Evolutionary conservation across 2,329 filamentous ascomycete species (phyloP).

Genomic region (Fusarium sp.): DNA sequence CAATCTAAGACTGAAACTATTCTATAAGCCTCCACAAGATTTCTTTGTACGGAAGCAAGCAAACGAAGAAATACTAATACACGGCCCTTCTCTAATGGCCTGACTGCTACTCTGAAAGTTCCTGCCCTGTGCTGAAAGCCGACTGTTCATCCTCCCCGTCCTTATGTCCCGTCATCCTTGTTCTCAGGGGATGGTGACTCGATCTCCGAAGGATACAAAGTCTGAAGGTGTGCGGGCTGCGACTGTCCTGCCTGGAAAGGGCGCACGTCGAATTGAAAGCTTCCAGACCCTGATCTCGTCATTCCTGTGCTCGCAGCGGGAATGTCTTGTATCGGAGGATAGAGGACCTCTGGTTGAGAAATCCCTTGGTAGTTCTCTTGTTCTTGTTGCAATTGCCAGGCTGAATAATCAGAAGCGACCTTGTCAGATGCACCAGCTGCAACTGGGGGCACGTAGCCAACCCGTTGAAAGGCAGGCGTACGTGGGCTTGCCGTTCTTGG

Average conservation of each 20-base stretch:
- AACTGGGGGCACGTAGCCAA: conserved; percentile 26
- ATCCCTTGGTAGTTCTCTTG: conserved; percentile 30
- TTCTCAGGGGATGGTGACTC: conserved; percentile 16
- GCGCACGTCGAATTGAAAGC: conserved; percentile 39
- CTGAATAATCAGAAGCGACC: conserved; percentile 19
- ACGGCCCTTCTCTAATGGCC: neutral
- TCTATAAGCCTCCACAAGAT: too few species aligned
- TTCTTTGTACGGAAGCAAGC: neutral
- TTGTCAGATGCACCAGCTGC: conserved; percentile 14
- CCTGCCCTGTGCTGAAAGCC: neutral
- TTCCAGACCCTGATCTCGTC: conserved; percentile 42
- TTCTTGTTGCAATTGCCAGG: conserved; percentile 23
- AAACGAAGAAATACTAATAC: neutral
- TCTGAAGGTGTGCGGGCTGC: neutral
- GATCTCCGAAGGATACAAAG: conserved; percentile 31
- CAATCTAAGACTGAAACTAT: neutral
- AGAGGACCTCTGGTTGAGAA: conserved; percentile 12
- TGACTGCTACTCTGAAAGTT: neutral
- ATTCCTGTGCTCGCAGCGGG: conserved; percentile 31
- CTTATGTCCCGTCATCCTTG: conserved; percentile 2
- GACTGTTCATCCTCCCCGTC: neutral
- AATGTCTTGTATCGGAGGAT: neutral
- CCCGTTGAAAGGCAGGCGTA: neutral
- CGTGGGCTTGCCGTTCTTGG: conserved; percentile 7
- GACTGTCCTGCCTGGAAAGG: conserved; percentile 39